Base-by-base conservation (phyloP, 139 green algal genomes). In the Coelastrella sp. region DNA sequence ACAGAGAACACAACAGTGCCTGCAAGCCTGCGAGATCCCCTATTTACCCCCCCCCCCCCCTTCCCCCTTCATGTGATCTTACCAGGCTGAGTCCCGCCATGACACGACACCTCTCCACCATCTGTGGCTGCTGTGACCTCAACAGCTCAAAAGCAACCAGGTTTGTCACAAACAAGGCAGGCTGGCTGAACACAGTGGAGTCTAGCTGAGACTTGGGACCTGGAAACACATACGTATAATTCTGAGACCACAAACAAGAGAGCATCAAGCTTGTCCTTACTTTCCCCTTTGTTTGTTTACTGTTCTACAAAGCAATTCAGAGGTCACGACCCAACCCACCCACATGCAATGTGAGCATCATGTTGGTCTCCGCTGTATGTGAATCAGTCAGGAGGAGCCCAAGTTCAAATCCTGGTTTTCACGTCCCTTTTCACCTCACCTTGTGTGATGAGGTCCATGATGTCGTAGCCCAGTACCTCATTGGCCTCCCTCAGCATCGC, bases 81-180 rank as follows among this genome's bases (percentile, higher is more conserved):
- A 64, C 53, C 53, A 64, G 53, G 21, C 53, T 64, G 17, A 64
- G 53, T 27, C 53, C 53, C 17, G 53, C 53, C 53, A 64, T 64
- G 17, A 3, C 53, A 9, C 53, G 27, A 21, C 53, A 64, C 19
- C 21, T 64, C 1, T n/a, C 40, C 27, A 17, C 71, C 23, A 35
- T 17, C 5, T 79, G 41, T 3, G 41, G 41, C n/a, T 79, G 37
- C 25, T 57, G 41, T 2, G 5, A 4, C 38, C 30, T 45, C 74
- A 84, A 57, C 53, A 74, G 43, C 41, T 41, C 95, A 21, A 96
- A 93, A 0, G 96, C 96, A 17, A 94, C 95, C 74, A 98, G 89
- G 7, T 94, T 94, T 21, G 95, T 94, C 43, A 99, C 91, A 80
- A 98, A 97, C 43, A 99, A 89, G 0, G 96, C 96, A 0, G 96